Evolutionary conservation across 306 rosid genomes (phyloP).

Genomic region (Gynostemma pentaphyllum): DNA sequence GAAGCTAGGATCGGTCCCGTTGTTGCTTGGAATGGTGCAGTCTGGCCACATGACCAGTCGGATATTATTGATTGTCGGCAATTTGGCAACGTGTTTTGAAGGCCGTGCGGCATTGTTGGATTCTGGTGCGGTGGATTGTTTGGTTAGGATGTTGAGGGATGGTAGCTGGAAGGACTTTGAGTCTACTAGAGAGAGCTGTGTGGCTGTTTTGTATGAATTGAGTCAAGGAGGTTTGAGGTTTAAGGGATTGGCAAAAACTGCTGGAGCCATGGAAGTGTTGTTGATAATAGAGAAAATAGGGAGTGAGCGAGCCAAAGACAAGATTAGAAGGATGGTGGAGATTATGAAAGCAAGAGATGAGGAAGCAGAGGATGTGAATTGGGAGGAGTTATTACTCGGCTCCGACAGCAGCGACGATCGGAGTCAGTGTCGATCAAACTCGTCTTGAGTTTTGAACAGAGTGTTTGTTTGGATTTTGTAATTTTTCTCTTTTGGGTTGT

Average conservation of each 20-base stretch:
- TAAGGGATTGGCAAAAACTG: slow-evolving; percentile 55
- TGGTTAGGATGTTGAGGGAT: slow-evolving; percentile 29
- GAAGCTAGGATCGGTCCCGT: slow-evolving; percentile 55
- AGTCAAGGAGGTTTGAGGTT: slow-evolving; percentile 81
- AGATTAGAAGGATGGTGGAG: slow-evolving; percentile 47
- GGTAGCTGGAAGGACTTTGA: slow-evolving; percentile 6
- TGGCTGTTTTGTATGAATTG: too few species aligned
- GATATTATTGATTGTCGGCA: slow-evolving; percentile 34
- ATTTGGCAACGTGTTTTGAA: slow-evolving; percentile 42
- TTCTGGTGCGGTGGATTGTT: slow-evolving; percentile 62
- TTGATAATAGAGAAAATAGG: slow-evolving; percentile 41
- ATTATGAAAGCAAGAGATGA: slow-evolving; percentile 34
- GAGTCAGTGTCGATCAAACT: slow-evolving; percentile 22
- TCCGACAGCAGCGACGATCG: slow-evolving; percentile 27
- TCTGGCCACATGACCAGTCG: slow-evolving; percentile 52
- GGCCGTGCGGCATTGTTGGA: slow-evolving; percentile 77
- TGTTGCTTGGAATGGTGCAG: slow-evolving; percentile 40
- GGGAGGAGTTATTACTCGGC: slow-evolving; percentile 72
- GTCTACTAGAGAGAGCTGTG: slow-evolving; percentile 53
- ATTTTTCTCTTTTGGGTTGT: too few species aligned
- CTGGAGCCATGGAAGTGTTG: slow-evolving; percentile 38
- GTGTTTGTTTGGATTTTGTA: slow-evolving; percentile 5
- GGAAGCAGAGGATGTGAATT: slow-evolving; percentile 45
- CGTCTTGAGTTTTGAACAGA: slow-evolving; percentile 50
- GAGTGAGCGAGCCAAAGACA: slow-evolving; percentile 36